A percentile compares a stretch with the other conserved stretches of the same genome.
These are phyloP conservation scores for Hordeum vulgare DNA, from an alignment of 176 grass and related monocot genomes.

Conservation along the genomic window DNA sequence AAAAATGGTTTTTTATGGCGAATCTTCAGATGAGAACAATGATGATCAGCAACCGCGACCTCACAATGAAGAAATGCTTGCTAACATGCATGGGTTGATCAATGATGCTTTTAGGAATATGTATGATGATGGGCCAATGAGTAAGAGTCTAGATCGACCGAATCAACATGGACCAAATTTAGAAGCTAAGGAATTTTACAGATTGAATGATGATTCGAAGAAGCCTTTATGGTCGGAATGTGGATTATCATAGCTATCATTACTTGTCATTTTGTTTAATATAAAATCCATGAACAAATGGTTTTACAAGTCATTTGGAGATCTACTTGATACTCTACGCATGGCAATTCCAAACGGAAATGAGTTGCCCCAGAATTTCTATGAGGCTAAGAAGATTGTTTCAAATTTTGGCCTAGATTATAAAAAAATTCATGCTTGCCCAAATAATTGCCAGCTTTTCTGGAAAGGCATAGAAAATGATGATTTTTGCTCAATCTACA, in stretches of 20 bases:
- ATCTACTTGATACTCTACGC: too few species aligned
- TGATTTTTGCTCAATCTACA: too few species aligned
- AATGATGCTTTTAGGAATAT: not conserved
- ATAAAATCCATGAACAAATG: too few species aligned
- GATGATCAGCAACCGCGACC: not conserved
- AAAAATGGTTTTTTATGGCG: not conserved
- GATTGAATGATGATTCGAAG: too few species aligned
- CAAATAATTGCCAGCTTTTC: too few species aligned
- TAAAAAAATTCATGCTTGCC: not conserved
- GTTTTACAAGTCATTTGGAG: too few species aligned
- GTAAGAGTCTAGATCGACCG: not conserved
- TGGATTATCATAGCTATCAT: too few species aligned
- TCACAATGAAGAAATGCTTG: not conserved
- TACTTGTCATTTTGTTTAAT: too few species aligned
- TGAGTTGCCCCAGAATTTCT: not conserved
- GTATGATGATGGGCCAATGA: not conserved
- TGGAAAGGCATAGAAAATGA: too few species aligned
- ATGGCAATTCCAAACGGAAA: not conserved
- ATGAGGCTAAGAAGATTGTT: not conserved
- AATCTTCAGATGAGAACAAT: not conserved
- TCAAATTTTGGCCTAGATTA: conserved; percentile 1
- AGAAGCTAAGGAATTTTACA: not conserved
- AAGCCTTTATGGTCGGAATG: too few species aligned
- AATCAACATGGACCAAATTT: not conserved
- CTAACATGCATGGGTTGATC: not conserved